A percentile compares a stretch with the other conserved stretches of the same genome.
Conservation (phyloP, 2,329 filamentous ascomycete genomes). For the Colletotrichum sp. region DNA sequence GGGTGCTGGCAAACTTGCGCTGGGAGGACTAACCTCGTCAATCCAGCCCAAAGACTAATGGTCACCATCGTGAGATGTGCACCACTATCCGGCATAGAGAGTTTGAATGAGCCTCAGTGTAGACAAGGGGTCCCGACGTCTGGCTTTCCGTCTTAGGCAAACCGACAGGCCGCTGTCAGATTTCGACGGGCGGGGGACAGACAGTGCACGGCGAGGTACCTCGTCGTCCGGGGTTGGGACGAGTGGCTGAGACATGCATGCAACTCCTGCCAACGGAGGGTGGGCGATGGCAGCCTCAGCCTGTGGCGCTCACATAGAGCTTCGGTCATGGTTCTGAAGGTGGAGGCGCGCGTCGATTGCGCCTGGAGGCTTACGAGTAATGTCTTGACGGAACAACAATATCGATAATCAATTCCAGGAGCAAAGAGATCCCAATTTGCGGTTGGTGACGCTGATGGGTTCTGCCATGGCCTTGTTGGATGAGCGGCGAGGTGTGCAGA, state of each 20-base stretch:
- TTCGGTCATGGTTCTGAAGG: background rate
- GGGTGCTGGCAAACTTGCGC: background rate
- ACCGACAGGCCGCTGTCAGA: slow-evolving; percentile 2
- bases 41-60: background rate
- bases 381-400: background rate
- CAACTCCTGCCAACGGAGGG: background rate
- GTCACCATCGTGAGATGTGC: background rate
- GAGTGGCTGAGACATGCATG: slow-evolving; percentile 4
- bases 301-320: background rate
- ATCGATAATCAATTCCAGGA: background rate
- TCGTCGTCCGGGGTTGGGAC: background rate
- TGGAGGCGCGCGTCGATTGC: background rate
- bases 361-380: background rate
- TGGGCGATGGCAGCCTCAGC: background rate
- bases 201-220: background rate
- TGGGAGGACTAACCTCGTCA: background rate
- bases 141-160: slow-evolving; percentile 10
- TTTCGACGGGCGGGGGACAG: background rate
- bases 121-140: background rate
- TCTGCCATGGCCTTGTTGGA: background rate
- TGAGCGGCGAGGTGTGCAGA: background rate
- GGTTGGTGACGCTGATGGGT: background rate
- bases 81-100: background rate
- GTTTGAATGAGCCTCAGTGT: background rate
- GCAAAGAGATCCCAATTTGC: background rate